Conservation (phyloP, 1,139 yeast species). For the Debaryomyces nepalensis region DNA sequence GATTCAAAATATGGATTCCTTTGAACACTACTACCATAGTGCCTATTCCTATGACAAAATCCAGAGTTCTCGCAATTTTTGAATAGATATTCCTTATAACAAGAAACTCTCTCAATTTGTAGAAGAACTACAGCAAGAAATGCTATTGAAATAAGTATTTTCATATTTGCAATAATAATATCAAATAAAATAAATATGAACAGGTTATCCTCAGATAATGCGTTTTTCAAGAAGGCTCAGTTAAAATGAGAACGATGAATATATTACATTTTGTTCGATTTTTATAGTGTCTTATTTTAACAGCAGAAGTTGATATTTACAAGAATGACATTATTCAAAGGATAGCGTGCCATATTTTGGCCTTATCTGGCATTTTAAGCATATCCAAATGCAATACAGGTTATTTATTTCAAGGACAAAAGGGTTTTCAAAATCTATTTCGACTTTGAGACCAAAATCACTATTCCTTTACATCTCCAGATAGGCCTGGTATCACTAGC, state of each 20-base stretch:
- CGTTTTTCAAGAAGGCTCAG: too few species aligned
- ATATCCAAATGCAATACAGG: background rate
- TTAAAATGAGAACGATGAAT: too few species aligned
- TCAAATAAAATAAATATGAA: too few species aligned
- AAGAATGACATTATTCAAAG: background rate
- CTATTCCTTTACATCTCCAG: background rate
- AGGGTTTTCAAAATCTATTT: background rate
- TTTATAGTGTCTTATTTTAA: too few species aligned
- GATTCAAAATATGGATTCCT: constrained; percentile 35
- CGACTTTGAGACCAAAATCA: background rate
- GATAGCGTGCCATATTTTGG: background rate
- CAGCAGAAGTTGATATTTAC: background rate
- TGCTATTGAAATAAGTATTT: background rate
- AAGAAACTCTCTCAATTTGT: constrained; percentile 24
- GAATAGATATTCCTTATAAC: constrained; percentile 74
- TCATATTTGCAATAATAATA: too few species aligned
- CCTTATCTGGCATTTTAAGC: background rate
- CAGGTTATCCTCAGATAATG: background rate
- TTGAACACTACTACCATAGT: constrained; percentile 55
- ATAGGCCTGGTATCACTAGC: too few species aligned
- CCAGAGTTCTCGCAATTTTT: constrained; percentile 83
- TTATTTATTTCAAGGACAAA: background rate
- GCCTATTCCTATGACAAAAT: constrained; percentile 81
- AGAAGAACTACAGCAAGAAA: constrained; percentile 6
- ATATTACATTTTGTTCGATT: too few species aligned